phyloP scores from a whole-genome alignment of 495 filamentous ascomycete species.

The Penicillium samsonianum region DNA sequence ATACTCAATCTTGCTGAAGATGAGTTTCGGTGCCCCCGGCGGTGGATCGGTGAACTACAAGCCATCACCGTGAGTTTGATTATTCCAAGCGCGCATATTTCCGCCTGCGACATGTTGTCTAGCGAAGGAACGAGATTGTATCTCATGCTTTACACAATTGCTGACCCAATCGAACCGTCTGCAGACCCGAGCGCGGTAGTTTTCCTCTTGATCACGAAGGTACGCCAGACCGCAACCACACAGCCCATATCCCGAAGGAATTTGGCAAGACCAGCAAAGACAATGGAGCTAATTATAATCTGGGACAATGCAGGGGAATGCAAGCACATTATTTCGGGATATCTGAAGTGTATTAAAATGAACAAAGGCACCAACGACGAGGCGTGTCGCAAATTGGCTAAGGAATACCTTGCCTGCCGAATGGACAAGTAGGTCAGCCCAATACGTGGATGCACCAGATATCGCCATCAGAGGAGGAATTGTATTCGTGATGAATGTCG shows the following conservation, averaged over 20 bases:
- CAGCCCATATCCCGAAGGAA: neutral
- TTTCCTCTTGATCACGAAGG: constrained; percentile 97
- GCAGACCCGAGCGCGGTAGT: constrained; percentile 87
- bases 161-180: neutral
- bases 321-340: constrained; percentile 79
- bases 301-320: constrained; percentile 76
- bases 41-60: constrained; percentile 66
- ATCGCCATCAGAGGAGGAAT: neutral
- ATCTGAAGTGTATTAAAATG: constrained; percentile 81
- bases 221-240: constrained; percentile 32
- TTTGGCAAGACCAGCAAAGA: neutral
- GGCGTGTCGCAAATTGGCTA: constrained; percentile 81
- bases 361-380: constrained; percentile 80
- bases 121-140: neutral
- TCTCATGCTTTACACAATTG: neutral
- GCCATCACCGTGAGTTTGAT: constrained; percentile 70
- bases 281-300: neutral
- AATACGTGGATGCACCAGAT: neutral
- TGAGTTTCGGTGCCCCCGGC: constrained; percentile 79
- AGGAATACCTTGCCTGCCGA: constrained; percentile 83
- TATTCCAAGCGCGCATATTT: neutral
- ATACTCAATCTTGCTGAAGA: constrained; percentile 17
- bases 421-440: constrained; percentile 80
- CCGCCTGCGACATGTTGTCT: neutral
- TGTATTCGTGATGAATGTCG: neutral